phyloP scores from a whole-genome alignment of 2,329 filamentous ascomycete genomes.

The Alternaria sp. region DNA sequence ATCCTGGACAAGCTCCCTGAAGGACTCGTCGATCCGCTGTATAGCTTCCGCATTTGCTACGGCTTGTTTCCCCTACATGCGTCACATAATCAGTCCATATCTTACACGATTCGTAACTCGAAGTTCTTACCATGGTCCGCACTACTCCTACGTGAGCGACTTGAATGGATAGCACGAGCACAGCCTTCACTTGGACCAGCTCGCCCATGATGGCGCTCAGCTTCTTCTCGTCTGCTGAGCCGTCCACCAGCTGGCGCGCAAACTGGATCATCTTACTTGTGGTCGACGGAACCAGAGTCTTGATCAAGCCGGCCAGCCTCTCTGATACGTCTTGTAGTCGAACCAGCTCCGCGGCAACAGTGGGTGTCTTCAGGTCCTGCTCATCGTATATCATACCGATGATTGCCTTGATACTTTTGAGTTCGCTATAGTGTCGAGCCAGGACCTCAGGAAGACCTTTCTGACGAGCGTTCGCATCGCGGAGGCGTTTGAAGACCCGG shows the following conservation, averaged over 20 bases:
- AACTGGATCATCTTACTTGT: constrained; percentile 16
- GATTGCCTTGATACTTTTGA: not conserved
- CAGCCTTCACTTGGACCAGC: constrained; percentile 19
- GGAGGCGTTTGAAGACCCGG: constrained; percentile 14
- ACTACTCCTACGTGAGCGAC: constrained; percentile 25
- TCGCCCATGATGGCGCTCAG: constrained; percentile 22
- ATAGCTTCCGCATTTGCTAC: constrained; percentile 20
- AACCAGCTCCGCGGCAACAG: not conserved
- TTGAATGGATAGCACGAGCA: constrained; percentile 19
- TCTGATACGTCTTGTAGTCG: not conserved
- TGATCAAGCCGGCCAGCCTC: not conserved
- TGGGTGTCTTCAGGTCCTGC: not conserved
- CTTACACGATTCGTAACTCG: not conserved
- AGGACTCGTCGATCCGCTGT: constrained; percentile 14
- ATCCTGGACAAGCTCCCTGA: not conserved
- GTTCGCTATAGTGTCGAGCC: not conserved
- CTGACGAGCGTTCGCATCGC: constrained; percentile 17
- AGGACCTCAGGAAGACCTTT: constrained; percentile 3
- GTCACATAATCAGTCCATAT: not conserved
- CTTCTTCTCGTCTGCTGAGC: constrained; percentile 23
- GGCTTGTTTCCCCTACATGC: constrained; percentile 5
- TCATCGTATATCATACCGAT: not conserved
- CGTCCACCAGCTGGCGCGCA: constrained; percentile 19
- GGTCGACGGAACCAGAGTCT: constrained; percentile 5
- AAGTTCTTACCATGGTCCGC: constrained; percentile 4